These are phyloP conservation scores for Arabis alpina DNA, from an alignment of 345 rosid genomes.

Conservation along the genomic window DNA sequence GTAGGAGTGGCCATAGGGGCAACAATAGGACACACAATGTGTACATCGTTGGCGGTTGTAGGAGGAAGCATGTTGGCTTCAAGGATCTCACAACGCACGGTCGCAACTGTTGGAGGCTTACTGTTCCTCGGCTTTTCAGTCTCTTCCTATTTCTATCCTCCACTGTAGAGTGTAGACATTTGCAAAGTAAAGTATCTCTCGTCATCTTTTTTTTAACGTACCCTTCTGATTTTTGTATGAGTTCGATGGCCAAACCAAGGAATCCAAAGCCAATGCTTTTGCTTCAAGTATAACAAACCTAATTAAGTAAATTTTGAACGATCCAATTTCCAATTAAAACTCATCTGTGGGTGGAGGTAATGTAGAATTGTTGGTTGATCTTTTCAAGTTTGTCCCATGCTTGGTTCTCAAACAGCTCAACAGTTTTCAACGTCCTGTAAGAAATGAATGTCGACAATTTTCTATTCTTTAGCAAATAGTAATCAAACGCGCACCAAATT, in stretches of 20 bases:
- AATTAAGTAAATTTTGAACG: slow-evolving; percentile 12
- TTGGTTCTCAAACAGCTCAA: too few relatives aligned
- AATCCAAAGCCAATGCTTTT: slow-evolving; percentile 17
- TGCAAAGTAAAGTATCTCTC: slow-evolving; percentile 8
- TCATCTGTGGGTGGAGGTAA: neutral
- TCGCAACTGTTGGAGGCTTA: slow-evolving; percentile 88
- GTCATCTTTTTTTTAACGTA: neutral
- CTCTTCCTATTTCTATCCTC: slow-evolving; percentile 96
- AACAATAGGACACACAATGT: slow-evolving; percentile 76
- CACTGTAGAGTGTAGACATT: slow-evolving; percentile 56
- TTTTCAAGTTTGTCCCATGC: too few relatives aligned
- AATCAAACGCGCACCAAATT: too few relatives aligned
- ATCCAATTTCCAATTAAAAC: too few relatives aligned
- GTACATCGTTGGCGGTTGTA: slow-evolving; percentile 92
- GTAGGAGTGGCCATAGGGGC: slow-evolving; percentile 96
- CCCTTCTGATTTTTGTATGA: neutral
- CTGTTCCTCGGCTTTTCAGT: slow-evolving; percentile 92
- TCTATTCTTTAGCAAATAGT: too few relatives aligned
- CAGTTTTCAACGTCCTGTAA: too few relatives aligned
- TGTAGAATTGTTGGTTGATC: neutral
- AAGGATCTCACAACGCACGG: slow-evolving; percentile 92
- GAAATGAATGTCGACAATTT: too few relatives aligned
- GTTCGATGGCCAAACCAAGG: slow-evolving; percentile 12
- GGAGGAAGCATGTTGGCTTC: slow-evolving; percentile 99
- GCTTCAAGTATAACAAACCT: slow-evolving; percentile 4